Percentiles rank a stretch among this genome's conserved stretches.
These are phyloP conservation scores for Fusarium dimerum DNA, from an alignment of 2,329 filamentous ascomycete genomes.

Conservation along the genomic window DNA sequence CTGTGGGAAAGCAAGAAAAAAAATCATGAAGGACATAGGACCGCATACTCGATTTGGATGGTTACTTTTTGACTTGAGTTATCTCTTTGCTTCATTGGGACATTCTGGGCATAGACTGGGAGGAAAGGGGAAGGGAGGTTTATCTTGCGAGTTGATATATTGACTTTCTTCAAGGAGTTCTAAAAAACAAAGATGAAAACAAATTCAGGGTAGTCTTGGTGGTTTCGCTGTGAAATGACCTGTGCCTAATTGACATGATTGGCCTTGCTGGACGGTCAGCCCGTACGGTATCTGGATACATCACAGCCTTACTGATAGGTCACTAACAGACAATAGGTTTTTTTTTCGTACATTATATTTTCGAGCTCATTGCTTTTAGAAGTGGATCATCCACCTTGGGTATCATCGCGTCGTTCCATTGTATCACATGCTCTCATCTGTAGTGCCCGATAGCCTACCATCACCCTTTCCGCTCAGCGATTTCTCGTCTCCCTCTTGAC, in stretches of 20 bases:
- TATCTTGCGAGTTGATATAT: neutral
- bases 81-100: neutral
- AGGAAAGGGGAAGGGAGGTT: neutral
- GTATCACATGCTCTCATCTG: too few species aligned
- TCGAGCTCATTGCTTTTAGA: too few species aligned
- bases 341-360: too few species aligned
- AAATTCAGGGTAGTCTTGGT: neutral
- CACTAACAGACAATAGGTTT: too few species aligned
- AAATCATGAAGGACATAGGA: neutral
- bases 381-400: too few species aligned
- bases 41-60: neutral
- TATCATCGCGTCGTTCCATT: too few species aligned
- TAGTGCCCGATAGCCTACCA: too few species aligned
- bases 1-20: neutral
- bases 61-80: neutral
- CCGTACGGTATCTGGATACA: too few species aligned
- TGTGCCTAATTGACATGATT: too few species aligned
- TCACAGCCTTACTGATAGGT: too few species aligned
- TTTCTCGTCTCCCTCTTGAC: conserved; percentile 26
- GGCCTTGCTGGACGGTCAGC: too few species aligned
- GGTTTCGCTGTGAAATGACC: too few species aligned
- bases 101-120: neutral
- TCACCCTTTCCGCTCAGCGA: neutral
- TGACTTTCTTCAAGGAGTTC: neutral
- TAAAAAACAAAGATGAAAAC: neutral